phyloP scores from a whole-genome alignment of 179 eudicot species.

The Silene coronaria region DNA sequence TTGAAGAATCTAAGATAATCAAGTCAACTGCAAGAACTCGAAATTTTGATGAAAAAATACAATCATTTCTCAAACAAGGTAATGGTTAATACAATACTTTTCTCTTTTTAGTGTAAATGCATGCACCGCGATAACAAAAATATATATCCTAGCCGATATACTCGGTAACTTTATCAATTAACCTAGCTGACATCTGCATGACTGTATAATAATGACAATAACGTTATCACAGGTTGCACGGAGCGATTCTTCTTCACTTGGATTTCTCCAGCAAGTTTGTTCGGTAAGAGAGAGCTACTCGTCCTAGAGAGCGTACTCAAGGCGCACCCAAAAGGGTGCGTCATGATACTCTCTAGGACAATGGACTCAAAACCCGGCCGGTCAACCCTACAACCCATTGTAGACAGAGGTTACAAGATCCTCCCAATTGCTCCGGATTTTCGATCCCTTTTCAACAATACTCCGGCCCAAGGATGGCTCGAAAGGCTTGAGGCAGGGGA shows the following conservation, averaged over 20 bases:
- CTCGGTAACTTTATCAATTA: too few relatives aligned
- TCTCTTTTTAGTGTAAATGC: too few relatives aligned
- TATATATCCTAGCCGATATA: too few relatives aligned
- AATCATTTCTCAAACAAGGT: conserved; percentile 26
- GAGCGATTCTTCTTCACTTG: conserved; percentile 60
- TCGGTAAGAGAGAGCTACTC: conserved; percentile 44
- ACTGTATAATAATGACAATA: background rate
- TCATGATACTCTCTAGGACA: conserved; percentile 49
- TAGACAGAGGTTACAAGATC: conserved; percentile 35
- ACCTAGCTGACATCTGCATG: background rate
- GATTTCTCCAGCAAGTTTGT: conserved; percentile 44
- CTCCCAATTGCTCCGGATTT: conserved; percentile 44
- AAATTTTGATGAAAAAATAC: conserved; percentile 33
- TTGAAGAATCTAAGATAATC: conserved; percentile 19
- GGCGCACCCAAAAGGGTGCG: conserved; percentile 46
- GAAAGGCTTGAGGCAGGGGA: conserved; percentile 43
- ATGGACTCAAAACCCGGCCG: conserved; percentile 52
- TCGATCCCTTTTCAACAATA: conserved; percentile 33
- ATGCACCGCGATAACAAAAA: too few relatives aligned
- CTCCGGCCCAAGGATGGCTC: conserved; percentile 60
- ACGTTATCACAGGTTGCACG: conserved; percentile 19
- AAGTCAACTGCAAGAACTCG: conserved; percentile 22
- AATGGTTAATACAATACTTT: background rate
- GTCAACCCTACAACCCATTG: conserved; percentile 33
- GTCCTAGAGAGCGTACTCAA: conserved; percentile 50